These are phyloP conservation scores for Claviceps quebecensis DNA, from an alignment of 2,329 filamentous ascomycete genomes.

Conservation along the genomic window DNA sequence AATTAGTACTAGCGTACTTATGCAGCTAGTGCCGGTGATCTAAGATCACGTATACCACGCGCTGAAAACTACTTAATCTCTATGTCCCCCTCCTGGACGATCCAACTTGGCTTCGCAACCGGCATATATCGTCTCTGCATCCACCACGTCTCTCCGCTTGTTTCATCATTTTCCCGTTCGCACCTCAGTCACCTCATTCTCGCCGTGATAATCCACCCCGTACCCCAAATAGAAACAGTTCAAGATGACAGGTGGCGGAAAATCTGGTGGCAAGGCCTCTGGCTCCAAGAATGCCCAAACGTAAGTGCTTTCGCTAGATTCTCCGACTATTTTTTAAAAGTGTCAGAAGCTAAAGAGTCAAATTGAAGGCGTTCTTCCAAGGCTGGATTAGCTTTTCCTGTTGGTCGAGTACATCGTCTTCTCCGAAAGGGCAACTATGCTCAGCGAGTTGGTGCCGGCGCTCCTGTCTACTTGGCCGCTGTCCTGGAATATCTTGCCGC, in stretches of 20 bases:
- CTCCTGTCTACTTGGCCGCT: constrained; percentile 90
- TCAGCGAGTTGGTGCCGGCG: constrained; percentile 97
- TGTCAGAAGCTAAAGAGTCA: no score
- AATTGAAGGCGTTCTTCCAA: constrained; percentile 83
- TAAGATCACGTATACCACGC: constrained; percentile 30
- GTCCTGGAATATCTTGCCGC: constrained; percentile 98
- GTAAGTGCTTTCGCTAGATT: constrained; percentile 45
- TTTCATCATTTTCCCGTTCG: constrained; percentile 5
- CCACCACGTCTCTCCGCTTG: constrained; percentile 15
- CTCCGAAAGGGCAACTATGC: constrained; percentile 99
- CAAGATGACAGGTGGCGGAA: constrained; percentile 99
- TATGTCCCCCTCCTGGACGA: constrained; percentile 29
- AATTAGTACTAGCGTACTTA: constrained; percentile 16
- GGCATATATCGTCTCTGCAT: constrained; percentile 24
- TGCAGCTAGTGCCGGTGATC: constrained; percentile 26
- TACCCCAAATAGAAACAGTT: constrained; percentile 19
- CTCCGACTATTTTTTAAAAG: neutral
- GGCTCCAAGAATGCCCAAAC: constrained; percentile 98
- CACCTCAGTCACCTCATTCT: neutral
- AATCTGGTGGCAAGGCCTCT: constrained; percentile 99
- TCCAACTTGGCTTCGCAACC: constrained; percentile 19
- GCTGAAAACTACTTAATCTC: constrained; percentile 45
- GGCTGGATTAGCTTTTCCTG: constrained; percentile 96
- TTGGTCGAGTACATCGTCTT: constrained; percentile 98
- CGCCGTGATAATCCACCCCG: no score